Evolutionary conservation across 352 stramenopile genomes (phyloP), one percentile per base, ranked within the genome.

Genomic region (Phytophthora tubulina): DNA sequence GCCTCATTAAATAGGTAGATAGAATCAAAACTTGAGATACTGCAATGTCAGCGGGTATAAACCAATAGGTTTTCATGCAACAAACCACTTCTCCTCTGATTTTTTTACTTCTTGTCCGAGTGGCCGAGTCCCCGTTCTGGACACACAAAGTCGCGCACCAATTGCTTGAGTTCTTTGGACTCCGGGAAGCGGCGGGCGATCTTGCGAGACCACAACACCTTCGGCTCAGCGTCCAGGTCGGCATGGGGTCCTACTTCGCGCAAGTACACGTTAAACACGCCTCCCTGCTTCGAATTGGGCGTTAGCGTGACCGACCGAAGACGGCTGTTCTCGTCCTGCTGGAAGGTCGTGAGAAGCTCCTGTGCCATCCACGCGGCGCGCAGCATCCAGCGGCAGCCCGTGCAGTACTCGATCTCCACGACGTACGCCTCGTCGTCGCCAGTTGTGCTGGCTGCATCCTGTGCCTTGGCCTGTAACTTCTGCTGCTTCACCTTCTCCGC

Each of bases 381-480:
- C 35, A 98, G 80, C 78, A 97, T 87, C 92, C 93, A 98, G 60
- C 84, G 85, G 45, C 93, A 98, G 45, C 90, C 89, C 13, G 87
- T 96, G 71, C 94, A 98, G 78, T 98, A 98, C 61, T 93, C 82
- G 62, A 98, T 98, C 75, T 95, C 86, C n/a, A 95, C 82, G 15
- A 89, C 75, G 53, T 78, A 93, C 8, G 69, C 67, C 55, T 82
- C 68, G 7, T 49, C 64, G 38, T 67, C 69, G 39, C 56, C 14
- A 0, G 38, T 15, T n/a, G 46, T 30, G 3, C n/a, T 21, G 17
- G 52, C 30, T 36, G 21, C 10, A 30, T 36, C 6, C 4, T 71
- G 51, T 10, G 51, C 50, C 11, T 38, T 52, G 6, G 50, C 32
- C 33, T 66, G 49, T 1, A 9, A 13, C 21, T 71, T 21, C 56